Percentiles rank a stretch among this genome's conserved stretches.
Conservation (phyloP, 331 rosid species). For the Telfairia occidentalis region DNA sequence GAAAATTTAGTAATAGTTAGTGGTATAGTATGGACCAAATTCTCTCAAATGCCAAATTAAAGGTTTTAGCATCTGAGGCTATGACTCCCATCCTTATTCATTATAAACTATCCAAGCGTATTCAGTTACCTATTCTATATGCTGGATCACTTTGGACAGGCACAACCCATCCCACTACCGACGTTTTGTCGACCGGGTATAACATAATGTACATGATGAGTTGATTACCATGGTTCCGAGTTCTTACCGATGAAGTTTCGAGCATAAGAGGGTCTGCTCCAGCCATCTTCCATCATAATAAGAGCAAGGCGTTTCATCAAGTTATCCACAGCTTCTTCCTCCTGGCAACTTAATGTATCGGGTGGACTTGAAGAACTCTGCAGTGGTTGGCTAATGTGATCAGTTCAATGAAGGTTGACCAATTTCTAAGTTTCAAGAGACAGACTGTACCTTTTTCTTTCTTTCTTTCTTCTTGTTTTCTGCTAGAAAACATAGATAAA, state of each 20-base stretch:
- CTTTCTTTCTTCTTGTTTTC: not conserved
- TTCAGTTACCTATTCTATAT: not conserved
- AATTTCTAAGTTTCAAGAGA: not conserved
- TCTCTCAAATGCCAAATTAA: not conserved
- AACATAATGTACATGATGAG: conserved; percentile 12
- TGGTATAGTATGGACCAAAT: not conserved
- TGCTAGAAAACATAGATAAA: not conserved
- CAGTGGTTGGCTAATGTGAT: not conserved
- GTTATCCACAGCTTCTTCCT: conserved; percentile 66
- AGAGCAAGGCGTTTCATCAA: conserved; percentile 61
- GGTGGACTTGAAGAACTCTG: conserved; percentile 35
- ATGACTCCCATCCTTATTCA: not conserved
- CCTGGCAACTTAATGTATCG: conserved; percentile 21
- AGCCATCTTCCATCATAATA: conserved; percentile 69
- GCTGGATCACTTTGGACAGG: not conserved
- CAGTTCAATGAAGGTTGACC: not conserved
- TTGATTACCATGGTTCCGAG: conserved; percentile 74
- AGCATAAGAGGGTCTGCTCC: conserved; percentile 44
- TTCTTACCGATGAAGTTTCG: conserved; percentile 54
- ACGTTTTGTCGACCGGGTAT: not conserved
- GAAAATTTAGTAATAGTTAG: not conserved
- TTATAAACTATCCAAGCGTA: not conserved
- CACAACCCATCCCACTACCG: not conserved
- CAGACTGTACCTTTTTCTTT: not conserved
- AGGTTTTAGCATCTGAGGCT: not conserved